Percentiles rank a stretch among this genome's conserved stretches.
Conservation (phyloP, 116 monocot species). For the Dioscorea cayenensis region DNA sequence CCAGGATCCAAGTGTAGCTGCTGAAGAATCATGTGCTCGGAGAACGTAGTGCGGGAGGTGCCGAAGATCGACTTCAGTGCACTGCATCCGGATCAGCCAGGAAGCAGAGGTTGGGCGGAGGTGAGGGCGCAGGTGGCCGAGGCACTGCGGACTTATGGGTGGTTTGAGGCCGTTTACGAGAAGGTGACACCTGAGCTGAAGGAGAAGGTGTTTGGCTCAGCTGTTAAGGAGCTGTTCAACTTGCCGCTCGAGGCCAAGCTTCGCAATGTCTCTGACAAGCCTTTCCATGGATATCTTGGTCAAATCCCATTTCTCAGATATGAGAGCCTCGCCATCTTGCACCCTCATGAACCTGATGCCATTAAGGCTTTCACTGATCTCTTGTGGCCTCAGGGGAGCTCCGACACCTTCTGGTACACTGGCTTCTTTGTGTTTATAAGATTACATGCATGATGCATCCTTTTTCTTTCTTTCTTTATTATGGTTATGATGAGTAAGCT, state of each 20-base stretch:
- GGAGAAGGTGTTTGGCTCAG: not conserved
- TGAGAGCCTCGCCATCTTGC: not conserved
- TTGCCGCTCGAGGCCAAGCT: not conserved
- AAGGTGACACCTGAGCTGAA: not conserved
- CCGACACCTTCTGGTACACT: not conserved
- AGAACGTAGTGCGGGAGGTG: not conserved
- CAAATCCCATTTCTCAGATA: not conserved
- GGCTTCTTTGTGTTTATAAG: not conserved
- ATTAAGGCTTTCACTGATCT: not conserved
- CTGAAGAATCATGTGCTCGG: too few relatives aligned
- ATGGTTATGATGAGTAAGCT: not conserved
- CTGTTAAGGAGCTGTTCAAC: not conserved
- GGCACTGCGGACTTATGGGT: not conserved
- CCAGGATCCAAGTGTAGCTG: too few relatives aligned
- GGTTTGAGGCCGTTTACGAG: slow-evolving; percentile 3
- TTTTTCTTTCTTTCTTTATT: not conserved
- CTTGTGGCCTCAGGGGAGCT: slow-evolving; percentile 2
- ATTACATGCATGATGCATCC: too few relatives aligned
- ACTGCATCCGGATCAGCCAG: not conserved
- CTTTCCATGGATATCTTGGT: not conserved
- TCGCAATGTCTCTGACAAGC: slow-evolving; percentile 1
- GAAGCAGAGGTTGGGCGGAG: not conserved
- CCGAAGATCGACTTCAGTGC: not conserved
- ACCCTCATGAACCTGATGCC: too few relatives aligned
- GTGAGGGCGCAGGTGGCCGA: not conserved